These are phyloP conservation scores for Fagus crenata DNA, from an alignment of 306 rosid genomes.

Conservation along the genomic window DNA sequence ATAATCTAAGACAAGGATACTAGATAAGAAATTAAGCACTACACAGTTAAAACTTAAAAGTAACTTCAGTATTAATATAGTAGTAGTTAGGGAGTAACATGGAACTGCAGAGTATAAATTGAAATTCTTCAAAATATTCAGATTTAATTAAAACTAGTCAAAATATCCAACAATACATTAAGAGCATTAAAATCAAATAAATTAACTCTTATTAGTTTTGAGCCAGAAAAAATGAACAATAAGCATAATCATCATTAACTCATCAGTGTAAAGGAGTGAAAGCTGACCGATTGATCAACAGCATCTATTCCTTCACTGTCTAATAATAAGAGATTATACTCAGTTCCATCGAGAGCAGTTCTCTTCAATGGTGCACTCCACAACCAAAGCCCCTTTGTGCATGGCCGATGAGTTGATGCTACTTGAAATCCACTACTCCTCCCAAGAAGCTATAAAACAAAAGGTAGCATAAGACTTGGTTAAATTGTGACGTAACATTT, in stretches of 20 bases:
- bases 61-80: background rate
- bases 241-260: background rate
- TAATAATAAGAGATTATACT: slow-evolving; percentile 72
- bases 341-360: slow-evolving; percentile 92
- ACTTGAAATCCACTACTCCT: slow-evolving; percentile 92
- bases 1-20: background rate
- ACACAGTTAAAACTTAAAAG: slow-evolving; percentile 6
- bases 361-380: slow-evolving; percentile 93
- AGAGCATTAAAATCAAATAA: slow-evolving; percentile 2
- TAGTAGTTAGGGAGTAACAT: background rate
- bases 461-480: background rate
- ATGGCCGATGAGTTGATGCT: slow-evolving; percentile 87
- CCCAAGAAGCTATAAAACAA: slow-evolving; percentile 73
- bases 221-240: background rate
- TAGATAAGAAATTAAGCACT: background rate
- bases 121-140: background rate
- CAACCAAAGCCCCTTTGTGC: slow-evolving; percentile 97
- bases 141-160: background rate
- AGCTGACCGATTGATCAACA: slow-evolving; percentile 84
- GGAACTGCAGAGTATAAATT: background rate
- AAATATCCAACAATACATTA: background rate
- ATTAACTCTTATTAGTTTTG: background rate
- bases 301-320: slow-evolving; percentile 98
- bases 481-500: background rate
- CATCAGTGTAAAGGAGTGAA: slow-evolving; percentile 9